Base-by-base conservation (phyloP, 306 rosid species). In the Malus sieversii region DNA sequence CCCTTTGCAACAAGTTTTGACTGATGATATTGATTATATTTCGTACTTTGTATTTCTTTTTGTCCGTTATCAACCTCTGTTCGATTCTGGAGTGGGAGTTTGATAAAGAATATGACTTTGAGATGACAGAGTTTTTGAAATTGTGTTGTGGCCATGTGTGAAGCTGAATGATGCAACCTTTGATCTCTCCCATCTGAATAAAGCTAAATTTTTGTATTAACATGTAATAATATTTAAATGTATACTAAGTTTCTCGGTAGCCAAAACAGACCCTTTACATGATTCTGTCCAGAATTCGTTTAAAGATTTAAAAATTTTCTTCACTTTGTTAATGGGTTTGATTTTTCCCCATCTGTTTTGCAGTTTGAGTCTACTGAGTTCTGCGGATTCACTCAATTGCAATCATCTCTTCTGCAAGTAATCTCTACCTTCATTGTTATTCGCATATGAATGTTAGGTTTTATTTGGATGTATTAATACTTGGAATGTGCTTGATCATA, bases 1-100 rank as follows among this genome's bases (percentile, higher is more conserved):
- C 77, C 83, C 98, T 66, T 78, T 94, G 78, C 98, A 92, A 82
- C 97, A 94, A 87, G 95, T 86, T 69, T 82, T 94, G 76, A 69
- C 91, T 45, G 96, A 89, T 52, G 95, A 90, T 62, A 86, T 94
- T 70, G 98, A 94, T 89, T 68, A 23, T 78, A 60, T 75, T 45
- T 72, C 11, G 75, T 51, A 66, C 68, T 35, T 25, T 44, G 3
- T 11, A 18, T 29, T 29, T 29, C 32, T 29, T 29, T 53, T 62
- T 51, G 40, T 23, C 7, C 3, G 18, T 66, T 46, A 10, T 81
- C 25, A 12, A 27, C 55, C 30, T 61, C 40, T 33, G 32, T 30
- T 30, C 5, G 33, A 30, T 30, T 30, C 0, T 3, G 45, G 45
- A 40, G 12, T 40, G 45, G 45, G 45, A 9, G 45, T 40, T 40